Conservation (phyloP, 495 filamentous ascomycete genomes). For the Neurospora intermedia region DNA sequence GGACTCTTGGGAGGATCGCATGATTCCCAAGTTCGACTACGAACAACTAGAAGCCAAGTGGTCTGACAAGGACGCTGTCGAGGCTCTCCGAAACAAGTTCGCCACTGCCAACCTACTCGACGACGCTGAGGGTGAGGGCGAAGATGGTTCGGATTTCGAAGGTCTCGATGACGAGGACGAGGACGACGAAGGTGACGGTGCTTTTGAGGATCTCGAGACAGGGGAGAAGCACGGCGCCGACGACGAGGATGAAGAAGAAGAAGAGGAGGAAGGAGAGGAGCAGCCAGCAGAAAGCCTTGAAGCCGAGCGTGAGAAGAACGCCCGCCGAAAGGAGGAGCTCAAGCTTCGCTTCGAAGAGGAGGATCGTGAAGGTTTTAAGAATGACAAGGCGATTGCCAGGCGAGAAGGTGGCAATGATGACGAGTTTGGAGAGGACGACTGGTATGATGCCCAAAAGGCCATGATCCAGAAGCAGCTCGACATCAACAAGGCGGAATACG, state of each 20-base stretch:
- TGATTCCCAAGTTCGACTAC: constrained; percentile 71
- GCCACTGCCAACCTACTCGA: constrained; percentile 51
- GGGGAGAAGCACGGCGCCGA: constrained; percentile 45
- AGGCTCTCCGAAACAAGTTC: constrained; percentile 63
- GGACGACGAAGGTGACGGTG: constrained; percentile 81
- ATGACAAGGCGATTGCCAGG: constrained; percentile 65
- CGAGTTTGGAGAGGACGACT: constrained; percentile 92
- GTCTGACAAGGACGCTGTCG: constrained; percentile 66
- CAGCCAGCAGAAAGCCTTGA: constrained; percentile 25
- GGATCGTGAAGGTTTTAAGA: constrained; percentile 84
- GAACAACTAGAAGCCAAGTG: constrained; percentile 74
- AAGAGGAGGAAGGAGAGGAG: constrained; percentile 22
- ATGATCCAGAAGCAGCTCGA: constrained; percentile 84
- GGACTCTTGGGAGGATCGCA: constrained; percentile 56
- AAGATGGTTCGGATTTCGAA: constrained; percentile 38
- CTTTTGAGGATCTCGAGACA: constrained; percentile 80
- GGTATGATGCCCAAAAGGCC: constrained; percentile 96
- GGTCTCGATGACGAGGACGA: constrained; percentile 54
- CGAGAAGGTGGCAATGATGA: constrained; percentile 49
- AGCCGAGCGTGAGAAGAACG: constrained; percentile 83
- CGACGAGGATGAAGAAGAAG: constrained; percentile 20
- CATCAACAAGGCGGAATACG: constrained; percentile 91
- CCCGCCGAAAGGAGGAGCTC: constrained; percentile 84
- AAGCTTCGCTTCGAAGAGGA: constrained; percentile 94
- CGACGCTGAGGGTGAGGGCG: constrained; percentile 37